Base-by-base conservation (phyloP, 2,329 filamentous ascomycete genomes). In the Microdochium bolleyi region DNA sequence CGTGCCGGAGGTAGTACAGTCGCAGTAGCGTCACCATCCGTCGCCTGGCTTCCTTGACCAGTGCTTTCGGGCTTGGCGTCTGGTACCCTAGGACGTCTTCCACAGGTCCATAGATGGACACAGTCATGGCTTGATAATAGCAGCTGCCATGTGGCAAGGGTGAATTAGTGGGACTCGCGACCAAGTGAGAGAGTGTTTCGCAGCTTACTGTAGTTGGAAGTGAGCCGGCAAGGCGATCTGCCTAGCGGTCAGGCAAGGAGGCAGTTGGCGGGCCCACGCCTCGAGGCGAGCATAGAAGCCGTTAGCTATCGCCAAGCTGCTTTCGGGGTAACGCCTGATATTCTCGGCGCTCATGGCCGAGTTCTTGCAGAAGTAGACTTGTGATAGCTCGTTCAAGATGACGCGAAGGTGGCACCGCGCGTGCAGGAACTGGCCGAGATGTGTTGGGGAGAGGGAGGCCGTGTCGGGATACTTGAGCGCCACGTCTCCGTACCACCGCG, bases 121-220 rank as follows among this genome's bases (percentile, higher is more conserved):
- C 64, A 10, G 69, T 56, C n/a, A 69, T 60, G n/a, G 61, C 55
- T 50, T 72, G 64, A 46, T 69, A 67, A 46, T 70, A 65, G 56
- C 70, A 67, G 48, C 68, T 71, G 55, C 25, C 1, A 27, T 27
- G 11, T 3, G 3, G 25, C 55, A 14, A 56, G 46, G 10, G 16
- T 44, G 8, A 10, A n/a, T n/a, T n/a, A n/a, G n/a, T n/a, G n/a
- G n/a, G n/a, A n/a, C n/a, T n/a, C n/a, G n/a, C n/a, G n/a, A n/a
- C n/a, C n/a, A n/a, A 24, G 22, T 10, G 25, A 30, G 5, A 25
- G 24, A 16, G 24, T 22, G 3, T 13, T 22, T 10, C 3, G 2
- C 22, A 24, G 57, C 69, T 60, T 55, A 71, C 68, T 72, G 69
- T 37, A 70, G 52, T 25, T 68, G 66, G 2, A 72, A 48, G 22